Percentiles rank a stretch among this genome's conserved stretches.
Evolutionary conservation across 371 early-diverging fungal species (phyloP).

Genomic region (Umbelopsis sp.): DNA sequence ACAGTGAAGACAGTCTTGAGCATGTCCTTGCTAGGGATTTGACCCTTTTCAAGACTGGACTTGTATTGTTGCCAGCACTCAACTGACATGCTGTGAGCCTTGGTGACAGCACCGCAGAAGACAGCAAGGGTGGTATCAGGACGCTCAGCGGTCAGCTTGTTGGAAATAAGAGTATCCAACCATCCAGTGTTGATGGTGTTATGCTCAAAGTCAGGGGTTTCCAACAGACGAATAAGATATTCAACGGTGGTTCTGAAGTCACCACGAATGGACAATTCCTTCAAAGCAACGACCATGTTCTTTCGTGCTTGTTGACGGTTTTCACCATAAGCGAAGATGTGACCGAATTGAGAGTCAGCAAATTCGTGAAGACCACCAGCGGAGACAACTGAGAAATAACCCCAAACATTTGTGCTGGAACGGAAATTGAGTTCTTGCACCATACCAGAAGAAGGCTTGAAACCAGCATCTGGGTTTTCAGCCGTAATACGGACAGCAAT

Average conservation of each 20-base stretch:
- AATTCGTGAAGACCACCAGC: slow-evolving; percentile 97
- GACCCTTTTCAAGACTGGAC: slow-evolving; percentile 86
- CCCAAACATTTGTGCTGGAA: slow-evolving; percentile 95
- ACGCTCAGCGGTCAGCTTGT: slow-evolving; percentile 87
- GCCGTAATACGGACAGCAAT: slow-evolving; percentile 98
- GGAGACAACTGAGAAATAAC: slow-evolving; percentile 96
- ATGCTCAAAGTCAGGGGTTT: slow-evolving; percentile 85
- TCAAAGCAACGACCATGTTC: slow-evolving; percentile 96
- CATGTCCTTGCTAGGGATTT: slow-evolving; percentile 80
- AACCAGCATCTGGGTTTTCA: slow-evolving; percentile 99
- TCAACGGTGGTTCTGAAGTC: slow-evolving; percentile 98
- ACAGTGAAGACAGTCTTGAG: slow-evolving; percentile 78
- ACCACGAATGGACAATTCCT: slow-evolving; percentile 97
- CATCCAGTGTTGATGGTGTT: slow-evolving; percentile 96
- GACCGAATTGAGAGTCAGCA: slow-evolving; percentile 99
- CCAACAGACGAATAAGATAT: slow-evolving; percentile 93
- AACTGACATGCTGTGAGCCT: slow-evolving; percentile 74
- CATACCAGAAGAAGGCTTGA: slow-evolving; percentile 96
- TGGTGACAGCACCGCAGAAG: slow-evolving; percentile 90
- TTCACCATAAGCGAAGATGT: slow-evolving; percentile 97
- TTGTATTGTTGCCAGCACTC: slow-evolving; percentile 76
- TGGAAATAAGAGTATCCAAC: slow-evolving; percentile 93
- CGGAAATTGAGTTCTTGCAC: slow-evolving; percentile 96
- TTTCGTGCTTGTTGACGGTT: slow-evolving; percentile 93
- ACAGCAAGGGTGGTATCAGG: slow-evolving; percentile 90